Percentiles rank a stretch among this genome's conserved stretches.
Conservation (phyloP, 306 rosid genomes). For the Cyclanthera cordifolia region DNA sequence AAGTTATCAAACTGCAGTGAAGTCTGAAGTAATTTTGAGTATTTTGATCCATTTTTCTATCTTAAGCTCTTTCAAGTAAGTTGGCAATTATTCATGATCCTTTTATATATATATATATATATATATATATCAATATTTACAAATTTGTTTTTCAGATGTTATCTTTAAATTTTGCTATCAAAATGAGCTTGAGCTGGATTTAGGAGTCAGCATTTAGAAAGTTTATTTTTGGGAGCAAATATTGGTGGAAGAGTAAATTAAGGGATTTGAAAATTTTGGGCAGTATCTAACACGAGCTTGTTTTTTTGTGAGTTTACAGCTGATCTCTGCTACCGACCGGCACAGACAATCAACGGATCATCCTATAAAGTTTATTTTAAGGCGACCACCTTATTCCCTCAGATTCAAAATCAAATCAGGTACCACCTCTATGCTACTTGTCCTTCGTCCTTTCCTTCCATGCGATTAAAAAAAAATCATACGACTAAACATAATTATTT, state of each 20-base stretch:
- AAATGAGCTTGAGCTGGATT: not conserved
- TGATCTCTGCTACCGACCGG: conserved; percentile 77
- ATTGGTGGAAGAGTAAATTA: not conserved
- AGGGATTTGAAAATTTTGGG: not conserved
- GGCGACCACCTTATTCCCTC: conserved; percentile 62
- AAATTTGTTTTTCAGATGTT: not conserved
- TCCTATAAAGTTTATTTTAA: conserved; percentile 85
- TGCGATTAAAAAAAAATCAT: too few relatives aligned
- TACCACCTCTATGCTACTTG: too few relatives aligned
- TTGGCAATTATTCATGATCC: not conserved
- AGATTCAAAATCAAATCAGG: conserved; percentile 94
- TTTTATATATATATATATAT: not conserved
- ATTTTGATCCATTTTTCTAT: not conserved
- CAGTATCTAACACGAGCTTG: not conserved
- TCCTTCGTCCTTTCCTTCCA: too few relatives aligned
- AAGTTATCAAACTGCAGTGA: not conserved
- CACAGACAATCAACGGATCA: conserved; percentile 88
- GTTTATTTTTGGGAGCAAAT: too few relatives aligned
- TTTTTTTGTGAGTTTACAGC: conserved; percentile 34
- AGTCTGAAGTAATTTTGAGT: not conserved
- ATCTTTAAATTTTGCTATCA: not conserved
- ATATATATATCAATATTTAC: not conserved
- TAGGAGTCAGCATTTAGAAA: not conserved
- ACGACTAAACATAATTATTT: too few relatives aligned
- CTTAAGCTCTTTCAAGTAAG: not conserved